These are phyloP conservation scores for Termitomyces sp. DNA, from an alignment of 768 basidiomycete species.

Conservation along the genomic window DNA sequence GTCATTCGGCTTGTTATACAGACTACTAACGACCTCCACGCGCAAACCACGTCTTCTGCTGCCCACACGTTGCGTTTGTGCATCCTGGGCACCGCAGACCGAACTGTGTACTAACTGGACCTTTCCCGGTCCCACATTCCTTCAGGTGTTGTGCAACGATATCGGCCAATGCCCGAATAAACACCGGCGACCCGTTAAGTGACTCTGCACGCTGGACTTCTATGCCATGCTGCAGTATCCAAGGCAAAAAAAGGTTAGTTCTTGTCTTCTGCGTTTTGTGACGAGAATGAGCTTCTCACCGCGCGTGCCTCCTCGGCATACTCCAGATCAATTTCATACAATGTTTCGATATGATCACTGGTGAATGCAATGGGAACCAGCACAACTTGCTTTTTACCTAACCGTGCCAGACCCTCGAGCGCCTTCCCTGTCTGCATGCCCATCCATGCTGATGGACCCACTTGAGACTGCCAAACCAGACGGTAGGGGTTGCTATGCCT, in stretches of 20 bases:
- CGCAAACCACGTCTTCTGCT: constrained; percentile 88
- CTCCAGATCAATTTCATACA: constrained; percentile 94
- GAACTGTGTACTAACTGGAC: constrained; percentile 74
- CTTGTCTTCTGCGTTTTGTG: constrained; percentile 6
- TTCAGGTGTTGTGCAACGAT: constrained; percentile 77
- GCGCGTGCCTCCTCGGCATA: constrained; percentile 87
- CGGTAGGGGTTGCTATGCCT: constrained; percentile 81
- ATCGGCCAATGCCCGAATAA: constrained; percentile 92
- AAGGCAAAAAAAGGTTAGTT: constrained; percentile 6
- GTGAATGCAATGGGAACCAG: constrained; percentile 97
- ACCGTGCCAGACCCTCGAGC: constrained; percentile 76
- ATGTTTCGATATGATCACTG: constrained; percentile 97
- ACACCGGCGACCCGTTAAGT: constrained; percentile 92
- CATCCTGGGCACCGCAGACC: constrained; percentile 91
- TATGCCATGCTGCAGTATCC: constrained; percentile 70
- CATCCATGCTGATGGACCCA: constrained; percentile 97
- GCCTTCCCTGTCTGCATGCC: constrained; percentile 94
- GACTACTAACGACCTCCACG: constrained; percentile 52
- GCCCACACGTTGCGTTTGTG: constrained; percentile 79
- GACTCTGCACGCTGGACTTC: constrained; percentile 86
- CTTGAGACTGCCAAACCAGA: constrained; percentile 96
- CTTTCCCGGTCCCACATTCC: constrained; percentile 51
- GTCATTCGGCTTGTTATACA: not conserved
- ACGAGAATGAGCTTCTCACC: constrained; percentile 39
- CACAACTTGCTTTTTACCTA: constrained; percentile 71